Percentiles rank a stretch among this genome's conserved stretches.
Conservation (phyloP, 345 rosid genomes). For the Brassica incana region DNA sequence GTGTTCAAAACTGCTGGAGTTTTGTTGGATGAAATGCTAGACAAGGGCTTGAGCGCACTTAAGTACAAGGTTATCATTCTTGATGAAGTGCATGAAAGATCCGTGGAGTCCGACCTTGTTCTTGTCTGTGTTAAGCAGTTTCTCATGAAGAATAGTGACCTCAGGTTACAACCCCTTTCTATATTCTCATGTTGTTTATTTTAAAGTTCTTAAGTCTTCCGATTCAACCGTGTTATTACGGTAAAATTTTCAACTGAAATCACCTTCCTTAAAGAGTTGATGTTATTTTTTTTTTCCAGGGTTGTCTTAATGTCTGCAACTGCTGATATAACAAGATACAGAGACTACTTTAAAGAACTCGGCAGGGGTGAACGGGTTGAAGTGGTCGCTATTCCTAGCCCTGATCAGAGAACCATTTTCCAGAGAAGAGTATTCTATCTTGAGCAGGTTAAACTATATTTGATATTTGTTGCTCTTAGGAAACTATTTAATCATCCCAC, state of each 20-base stretch:
- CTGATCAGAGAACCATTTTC: conserved; percentile 57
- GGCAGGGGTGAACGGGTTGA: conserved; percentile 91
- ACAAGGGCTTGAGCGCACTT: conserved; percentile 77
- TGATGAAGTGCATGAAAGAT: conserved; percentile 99
- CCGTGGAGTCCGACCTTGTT: conserved; percentile 90
- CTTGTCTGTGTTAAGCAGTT: conserved; percentile 91
- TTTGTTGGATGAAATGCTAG: conserved; percentile 86
- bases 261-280: not conserved
- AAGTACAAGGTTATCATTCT: conserved; percentile 87
- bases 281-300: conserved; percentile 45
- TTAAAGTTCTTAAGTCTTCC: conserved; percentile 3
- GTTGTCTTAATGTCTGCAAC: conserved; percentile 98
- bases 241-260: not conserved
- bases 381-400: conserved; percentile 81
- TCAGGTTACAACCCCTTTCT: conserved; percentile 54
- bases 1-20: conserved; percentile 97
- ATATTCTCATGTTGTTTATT: not conserved
- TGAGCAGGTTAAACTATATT: conserved; percentile 57
- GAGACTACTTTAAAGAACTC: conserved; percentile 82
- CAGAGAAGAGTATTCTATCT: conserved; percentile 72
- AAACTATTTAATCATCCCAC: not conserved
- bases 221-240: not conserved
- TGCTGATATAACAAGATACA: conserved; percentile 79
- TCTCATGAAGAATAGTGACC: conserved; percentile 63
- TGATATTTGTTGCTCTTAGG: conserved; percentile 11